These are phyloP conservation scores for Wickerhamomyces kurtzmanii DNA, from an alignment of 805 yeast genomes.

Conservation along the genomic window DNA sequence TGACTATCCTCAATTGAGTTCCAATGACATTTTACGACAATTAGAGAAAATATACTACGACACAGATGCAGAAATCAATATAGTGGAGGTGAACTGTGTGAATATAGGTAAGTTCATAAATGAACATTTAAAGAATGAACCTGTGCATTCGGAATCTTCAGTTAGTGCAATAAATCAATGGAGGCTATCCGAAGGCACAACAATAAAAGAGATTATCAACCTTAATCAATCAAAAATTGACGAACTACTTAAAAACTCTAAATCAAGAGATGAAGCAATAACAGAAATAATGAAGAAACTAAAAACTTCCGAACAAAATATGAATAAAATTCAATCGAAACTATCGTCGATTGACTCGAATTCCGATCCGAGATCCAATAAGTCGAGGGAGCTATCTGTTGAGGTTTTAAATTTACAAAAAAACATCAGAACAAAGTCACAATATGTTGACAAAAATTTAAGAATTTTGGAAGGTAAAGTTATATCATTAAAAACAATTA, in stretches of 20 bases:
- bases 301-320: background rate
- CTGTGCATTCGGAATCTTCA: constrained; percentile 18
- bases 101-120: constrained; percentile 17
- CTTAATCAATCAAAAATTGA: background rate
- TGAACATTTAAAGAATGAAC: constrained; percentile 20
- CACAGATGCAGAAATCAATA: constrained; percentile 22
- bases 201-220: constrained; percentile 5
- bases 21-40: constrained; percentile 7
- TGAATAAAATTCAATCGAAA: constrained; percentile 4
- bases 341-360: constrained; percentile 3
- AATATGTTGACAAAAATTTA: constrained; percentile 2
- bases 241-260: constrained; percentile 1
- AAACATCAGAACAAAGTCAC: constrained; percentile 7
- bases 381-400: constrained; percentile 10
- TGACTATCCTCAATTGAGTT: constrained; percentile 12
- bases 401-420: constrained; percentile 9
- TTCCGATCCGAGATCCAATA: constrained; percentile 3
- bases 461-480: constrained; percentile 11
- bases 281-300: constrained; percentile 2
- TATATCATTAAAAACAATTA: constrained; percentile 9
- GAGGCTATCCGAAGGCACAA: constrained; percentile 23
- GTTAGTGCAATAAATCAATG: constrained; percentile 22
- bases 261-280: background rate
- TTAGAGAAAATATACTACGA: constrained; percentile 14
- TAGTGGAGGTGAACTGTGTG: constrained; percentile 19